Percentiles rank a stretch among this genome's conserved stretches.
phyloP scores from a whole-genome alignment of 192 early-diverging fungal genomes.

The Coemansia asiatica region DNA sequence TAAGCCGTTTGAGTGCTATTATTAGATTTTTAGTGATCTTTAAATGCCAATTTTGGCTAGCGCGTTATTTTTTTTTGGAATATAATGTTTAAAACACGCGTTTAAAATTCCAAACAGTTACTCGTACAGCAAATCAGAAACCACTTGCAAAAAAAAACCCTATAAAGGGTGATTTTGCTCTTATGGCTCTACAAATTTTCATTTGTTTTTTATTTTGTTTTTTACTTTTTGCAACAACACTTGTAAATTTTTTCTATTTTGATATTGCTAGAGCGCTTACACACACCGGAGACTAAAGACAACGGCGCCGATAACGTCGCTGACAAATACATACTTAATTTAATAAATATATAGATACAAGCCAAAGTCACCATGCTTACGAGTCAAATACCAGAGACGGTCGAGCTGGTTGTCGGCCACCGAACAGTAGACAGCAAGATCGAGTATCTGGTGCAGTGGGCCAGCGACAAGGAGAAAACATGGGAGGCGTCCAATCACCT shows the following conservation, averaged over 20 bases:
- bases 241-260: background rate
- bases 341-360: background rate
- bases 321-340: background rate
- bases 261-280: background rate
- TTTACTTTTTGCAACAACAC: background rate
- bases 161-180: too few relatives aligned
- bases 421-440: slow-evolving; percentile 13
- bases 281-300: background rate
- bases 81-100: too few relatives aligned
- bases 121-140: too few relatives aligned
- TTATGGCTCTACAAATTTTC: background rate
- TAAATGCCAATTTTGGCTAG: too few relatives aligned
- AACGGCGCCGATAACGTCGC: background rate
- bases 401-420: slow-evolving; percentile 20
- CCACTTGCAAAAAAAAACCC: too few relatives aligned
- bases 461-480: slow-evolving; percentile 24
- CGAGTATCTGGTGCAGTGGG: slow-evolving; percentile 42
- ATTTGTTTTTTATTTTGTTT: background rate
- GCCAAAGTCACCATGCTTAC: background rate
- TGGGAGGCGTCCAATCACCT: slow-evolving; percentile 30
- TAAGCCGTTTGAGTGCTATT: background rate
- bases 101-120: too few relatives aligned
- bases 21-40: background rate
- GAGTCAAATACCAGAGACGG: slow-evolving; percentile 1
- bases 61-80: too few relatives aligned